Conservation (phyloP, 1,139 yeast genomes). For the Kazachstania sp. region DNA sequence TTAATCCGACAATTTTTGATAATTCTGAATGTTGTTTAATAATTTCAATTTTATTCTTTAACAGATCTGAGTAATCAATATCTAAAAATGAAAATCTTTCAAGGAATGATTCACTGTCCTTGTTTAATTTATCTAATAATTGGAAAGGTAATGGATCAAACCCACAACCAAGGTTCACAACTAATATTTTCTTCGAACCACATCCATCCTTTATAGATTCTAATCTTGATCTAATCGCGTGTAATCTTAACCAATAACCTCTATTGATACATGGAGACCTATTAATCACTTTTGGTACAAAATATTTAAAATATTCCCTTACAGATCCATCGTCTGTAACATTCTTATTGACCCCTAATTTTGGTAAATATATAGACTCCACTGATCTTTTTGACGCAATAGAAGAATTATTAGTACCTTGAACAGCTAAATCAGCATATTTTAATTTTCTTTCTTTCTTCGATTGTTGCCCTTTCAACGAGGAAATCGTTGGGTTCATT, state of each 20-base stretch:
- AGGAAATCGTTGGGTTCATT: constrained; percentile 3
- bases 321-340: constrained; percentile 17
- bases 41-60: constrained; percentile 45
- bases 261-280: constrained; percentile 75
- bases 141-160: constrained; percentile 74
- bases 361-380: constrained; percentile 49
- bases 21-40: constrained; percentile 45
- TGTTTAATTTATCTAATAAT: constrained; percentile 36
- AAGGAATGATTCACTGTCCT: constrained; percentile 15
- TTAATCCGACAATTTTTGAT: constrained; percentile 37
- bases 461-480: constrained; percentile 13
- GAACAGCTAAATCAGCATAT: constrained; percentile 57
- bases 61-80: constrained; percentile 67
- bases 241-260: constrained; percentile 79
- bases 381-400: constrained; percentile 78
- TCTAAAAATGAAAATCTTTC: constrained; percentile 48
- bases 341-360: constrained; percentile 33
- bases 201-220: constrained; percentile 34
- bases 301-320: constrained; percentile 50
- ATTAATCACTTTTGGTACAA: constrained; percentile 55
- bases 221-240: constrained; percentile 51
- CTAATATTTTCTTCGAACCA: constrained; percentile 26
- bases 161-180: constrained; percentile 76
- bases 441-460: constrained; percentile 42
- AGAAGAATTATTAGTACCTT: constrained; percentile 77